phyloP scores from a whole-genome alignment of 768 basidiomycete species.

The Suillus spraguei region DNA sequence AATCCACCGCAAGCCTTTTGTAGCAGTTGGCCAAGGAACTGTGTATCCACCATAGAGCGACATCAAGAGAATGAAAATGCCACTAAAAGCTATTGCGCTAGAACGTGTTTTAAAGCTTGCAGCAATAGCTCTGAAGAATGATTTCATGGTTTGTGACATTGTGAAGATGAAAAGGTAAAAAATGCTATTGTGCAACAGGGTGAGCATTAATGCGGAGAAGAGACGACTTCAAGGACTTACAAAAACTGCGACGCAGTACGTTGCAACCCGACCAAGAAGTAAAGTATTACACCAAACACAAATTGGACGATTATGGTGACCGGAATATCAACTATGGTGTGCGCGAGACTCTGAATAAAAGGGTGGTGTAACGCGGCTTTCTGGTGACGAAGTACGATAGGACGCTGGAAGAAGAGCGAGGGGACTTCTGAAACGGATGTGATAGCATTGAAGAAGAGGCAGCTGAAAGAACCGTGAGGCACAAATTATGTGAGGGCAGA shows the following conservation, averaged over 20 bases:
- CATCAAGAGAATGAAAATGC: conserved; percentile 53
- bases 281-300: conserved; percentile 45
- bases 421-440: conserved; percentile 61
- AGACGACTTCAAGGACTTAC: conserved; percentile 39
- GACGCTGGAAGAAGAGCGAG: conserved; percentile 46
- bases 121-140: conserved; percentile 71
- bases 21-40: conserved; percentile 57
- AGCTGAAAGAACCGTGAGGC: conserved; percentile 33
- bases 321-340: conserved; percentile 50
- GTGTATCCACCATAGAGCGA: conserved; percentile 42
- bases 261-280: conserved; percentile 65
- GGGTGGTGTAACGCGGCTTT: conserved; percentile 54
- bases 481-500: neutral
- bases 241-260: conserved; percentile 62
- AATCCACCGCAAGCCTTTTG: conserved; percentile 70
- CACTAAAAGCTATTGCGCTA: conserved; percentile 62
- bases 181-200: conserved; percentile 39
- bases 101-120: conserved; percentile 60
- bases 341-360: conserved; percentile 47
- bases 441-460: conserved; percentile 60
- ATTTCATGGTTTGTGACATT: conserved; percentile 68
- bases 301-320: conserved; percentile 39
- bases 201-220: neutral
- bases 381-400: conserved; percentile 46
- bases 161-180: conserved; percentile 60